These are phyloP conservation scores for Protomyces arabidopsidicola DNA, from an alignment of 1,139 yeast genomes.

Conservation along the genomic window DNA sequence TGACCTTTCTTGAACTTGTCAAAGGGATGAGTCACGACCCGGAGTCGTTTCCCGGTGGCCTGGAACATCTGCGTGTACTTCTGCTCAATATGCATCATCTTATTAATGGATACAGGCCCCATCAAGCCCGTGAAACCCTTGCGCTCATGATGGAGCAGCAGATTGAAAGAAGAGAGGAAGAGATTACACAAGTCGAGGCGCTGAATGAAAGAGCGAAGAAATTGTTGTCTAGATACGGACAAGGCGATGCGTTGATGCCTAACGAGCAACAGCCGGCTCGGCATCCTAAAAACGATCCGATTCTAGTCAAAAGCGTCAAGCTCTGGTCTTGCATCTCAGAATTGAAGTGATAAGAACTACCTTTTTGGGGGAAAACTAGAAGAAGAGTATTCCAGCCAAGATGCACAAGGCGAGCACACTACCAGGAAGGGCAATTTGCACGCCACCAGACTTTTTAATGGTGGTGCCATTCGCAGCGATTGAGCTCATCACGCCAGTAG, in stretches of 20 bases:
- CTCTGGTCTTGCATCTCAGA: background rate
- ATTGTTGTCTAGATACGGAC: background rate
- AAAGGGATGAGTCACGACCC: slow-evolving; percentile 72
- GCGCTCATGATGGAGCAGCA: slow-evolving; percentile 65
- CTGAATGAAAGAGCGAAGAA: background rate
- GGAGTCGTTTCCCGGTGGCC: slow-evolving; percentile 53
- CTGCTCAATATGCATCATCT: slow-evolving; percentile 79
- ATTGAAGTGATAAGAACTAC: background rate
- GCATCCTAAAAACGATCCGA: background rate
- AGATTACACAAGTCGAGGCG: slow-evolving; percentile 48
- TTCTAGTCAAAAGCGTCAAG: background rate
- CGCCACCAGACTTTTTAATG: too few species aligned
- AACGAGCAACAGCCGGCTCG: background rate
- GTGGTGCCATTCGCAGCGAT: background rate
- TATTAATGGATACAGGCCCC: slow-evolving; percentile 80
- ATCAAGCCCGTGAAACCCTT: slow-evolving; percentile 77
- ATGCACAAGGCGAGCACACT: too few species aligned
- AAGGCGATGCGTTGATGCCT: background rate
- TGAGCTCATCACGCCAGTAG: background rate
- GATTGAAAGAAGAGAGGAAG: slow-evolving; percentile 51
- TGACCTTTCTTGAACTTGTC: slow-evolving; percentile 67
- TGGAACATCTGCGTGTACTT: slow-evolving; percentile 68
- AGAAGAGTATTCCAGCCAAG: background rate
- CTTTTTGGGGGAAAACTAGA: background rate
- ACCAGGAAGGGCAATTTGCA: too few species aligned